Evolutionary conservation across 2,329 filamentous ascomycete species (phyloP), one percentile per base, ranked within the genome.

Genomic region (Aspergillus udagawae): DNA sequence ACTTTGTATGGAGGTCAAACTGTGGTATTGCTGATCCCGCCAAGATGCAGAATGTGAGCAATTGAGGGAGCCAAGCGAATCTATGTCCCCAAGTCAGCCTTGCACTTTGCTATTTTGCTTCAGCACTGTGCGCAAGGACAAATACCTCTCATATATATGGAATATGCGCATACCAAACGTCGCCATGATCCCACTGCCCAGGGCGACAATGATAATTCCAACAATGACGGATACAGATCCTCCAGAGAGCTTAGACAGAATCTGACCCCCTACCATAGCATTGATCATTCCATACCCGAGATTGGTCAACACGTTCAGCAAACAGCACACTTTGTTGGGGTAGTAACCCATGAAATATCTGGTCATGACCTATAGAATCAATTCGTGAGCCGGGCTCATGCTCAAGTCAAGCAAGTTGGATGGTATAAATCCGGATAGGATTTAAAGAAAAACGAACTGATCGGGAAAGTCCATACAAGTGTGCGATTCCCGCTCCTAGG

Each of bases 311-410:
- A 78, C 67, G 51, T 78, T 78, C 25, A 78, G 61, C 3, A 70
- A 64, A 60, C 67, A 75, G 65, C 65, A 73, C 35, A 77, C 59
- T 60, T 75, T 77, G 58, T 69, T 72, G 9, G 75, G 74, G 42
- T 73, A 76, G 58, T 76, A 77, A 5, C 76, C 76, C 74, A 78
- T 76, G 50, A 75, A 75, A 56, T 73, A 77, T 27, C 75, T 73
- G 21, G 69, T 64, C 45, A 76, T 68, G 42, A 77, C 74, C 73
- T 76, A 63, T 58, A 53, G 32, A 49, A 17, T 35, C 27, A 44
- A 21, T 59, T 63, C 27, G 38, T 27, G 29, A 48, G 42, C 20
- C 38, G 23, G 9, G 21, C 4, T 23, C 41, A 49, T 14, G 17
- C 1, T 27, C 14, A 27, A 17, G 4, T 20, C 32, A 29, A 52